Conservation (phyloP, 306 rosid species). For the Inga oerstediana region DNA sequence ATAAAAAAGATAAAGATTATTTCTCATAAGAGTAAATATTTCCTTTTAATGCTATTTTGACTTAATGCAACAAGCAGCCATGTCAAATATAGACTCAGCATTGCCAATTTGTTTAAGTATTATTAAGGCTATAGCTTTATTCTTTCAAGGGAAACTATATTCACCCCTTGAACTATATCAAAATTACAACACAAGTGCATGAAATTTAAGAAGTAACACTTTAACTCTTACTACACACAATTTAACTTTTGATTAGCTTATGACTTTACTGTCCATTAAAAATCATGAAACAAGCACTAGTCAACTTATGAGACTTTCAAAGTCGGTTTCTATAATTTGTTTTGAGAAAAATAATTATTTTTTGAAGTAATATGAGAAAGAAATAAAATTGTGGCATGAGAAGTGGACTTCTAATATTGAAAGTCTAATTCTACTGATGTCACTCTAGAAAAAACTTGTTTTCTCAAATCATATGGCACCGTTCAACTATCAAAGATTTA, state of each 20-base stretch:
- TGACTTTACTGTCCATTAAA: neutral
- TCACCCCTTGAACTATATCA: neutral
- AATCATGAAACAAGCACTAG: neutral
- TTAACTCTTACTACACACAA: neutral
- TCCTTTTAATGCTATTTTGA: neutral
- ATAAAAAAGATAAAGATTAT: neutral
- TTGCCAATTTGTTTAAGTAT: neutral
- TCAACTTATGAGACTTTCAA: neutral
- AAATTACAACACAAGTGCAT: neutral
- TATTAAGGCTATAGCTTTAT: neutral
- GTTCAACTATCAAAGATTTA: neutral
- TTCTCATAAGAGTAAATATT: slow-evolving; percentile 1
- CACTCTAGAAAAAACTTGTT: neutral
- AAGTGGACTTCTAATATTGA: neutral
- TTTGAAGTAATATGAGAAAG: neutral
- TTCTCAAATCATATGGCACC: neutral
- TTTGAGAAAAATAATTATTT: neutral
- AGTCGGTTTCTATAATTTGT: neutral
- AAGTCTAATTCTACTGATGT: neutral
- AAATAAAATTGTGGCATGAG: neutral
- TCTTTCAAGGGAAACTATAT: neutral
- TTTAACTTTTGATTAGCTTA: neutral
- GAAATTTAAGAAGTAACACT: neutral
- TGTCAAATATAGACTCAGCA: neutral
- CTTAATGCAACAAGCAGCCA: neutral